Evolutionary conservation across 73 alveolate species (phyloP).

Genomic region (Tetrahymena malaccensis): DNA sequence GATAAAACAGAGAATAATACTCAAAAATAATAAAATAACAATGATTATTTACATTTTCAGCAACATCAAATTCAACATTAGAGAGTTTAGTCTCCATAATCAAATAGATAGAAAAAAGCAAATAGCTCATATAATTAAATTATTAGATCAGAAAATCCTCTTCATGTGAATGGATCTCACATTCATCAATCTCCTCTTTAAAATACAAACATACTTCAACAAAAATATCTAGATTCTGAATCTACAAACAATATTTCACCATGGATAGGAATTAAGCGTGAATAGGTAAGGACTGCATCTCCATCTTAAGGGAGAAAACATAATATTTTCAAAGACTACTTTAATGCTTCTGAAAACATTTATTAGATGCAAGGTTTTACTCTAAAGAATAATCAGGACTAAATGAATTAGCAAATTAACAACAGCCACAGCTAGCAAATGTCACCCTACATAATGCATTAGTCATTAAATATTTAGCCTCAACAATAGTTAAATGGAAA

Average conservation of each 20-base stretch:
- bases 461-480: neutral
- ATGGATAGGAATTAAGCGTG: neutral
- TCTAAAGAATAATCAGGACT: neutral
- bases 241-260: neutral
- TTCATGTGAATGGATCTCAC: neutral
- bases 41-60: neutral
- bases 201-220: neutral
- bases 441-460: neutral
- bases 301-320: neutral
- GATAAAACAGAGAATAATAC: neutral
- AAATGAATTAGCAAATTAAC: neutral
- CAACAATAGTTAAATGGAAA: neutral
- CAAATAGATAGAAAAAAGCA: neutral
- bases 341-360: neutral
- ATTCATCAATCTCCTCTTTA: neutral
- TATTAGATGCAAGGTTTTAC: neutral
- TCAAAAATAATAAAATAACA: too few relatives aligned
- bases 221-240: neutral
- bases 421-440: neutral
- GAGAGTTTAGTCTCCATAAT: neutral
- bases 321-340: neutral
- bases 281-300: neutral
- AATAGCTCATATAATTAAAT: neutral
- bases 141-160: neutral
- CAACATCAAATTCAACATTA: too few relatives aligned